Base-by-base conservation (phyloP, 2,329 filamentous ascomycete genomes). In the Claviceps pazoutovae region DNA sequence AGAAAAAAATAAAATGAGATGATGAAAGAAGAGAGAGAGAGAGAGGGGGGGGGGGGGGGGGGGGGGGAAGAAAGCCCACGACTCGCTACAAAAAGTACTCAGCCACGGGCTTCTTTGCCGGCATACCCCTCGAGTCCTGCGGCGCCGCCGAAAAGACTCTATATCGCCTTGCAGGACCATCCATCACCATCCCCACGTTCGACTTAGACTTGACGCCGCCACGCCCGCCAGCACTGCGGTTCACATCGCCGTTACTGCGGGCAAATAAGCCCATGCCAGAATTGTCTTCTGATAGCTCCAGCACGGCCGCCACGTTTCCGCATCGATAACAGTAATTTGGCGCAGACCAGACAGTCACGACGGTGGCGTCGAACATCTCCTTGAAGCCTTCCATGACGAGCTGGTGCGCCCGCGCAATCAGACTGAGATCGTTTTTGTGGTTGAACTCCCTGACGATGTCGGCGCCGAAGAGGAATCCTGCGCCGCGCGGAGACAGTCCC, bases 341-440 rank as follows among this genome's bases (percentile, higher is more conserved):
- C 9, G 90, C 90, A 0, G 87, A 94, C 91, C 93, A 98, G n/a
- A 98, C 93, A 0, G 93, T 98, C 43, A 97, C 93, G 57, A 98
- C 96, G 47, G 83, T 88, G 14, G 83, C 85, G 64, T 95, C 88
- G 63, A 97, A 98, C 90, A 97, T 97, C 66, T 97, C 93, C 71
- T 97, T 97, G 69, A 96, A 98, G 0, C 93, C 93, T 66, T 98
- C 93, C 93, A 97, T 98, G 57, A 98, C 93, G 21, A 98, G 81
- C 67, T 98, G 93, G 65, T 98, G 93, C 1, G 93, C 93, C 51
- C 93, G 82, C 17, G 91, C 93, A 57, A 98, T 93, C 50, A 98
- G 76, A 21, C 84, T 88, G 30, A 98, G 77, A 63, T 95, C 88
- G 66, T 98, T 98, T 53, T 83, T 80, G 68, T 96, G 84, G 69